These are phyloP conservation scores for Septoria petroselini DNA, from an alignment of 2,329 filamentous ascomycete species.

Conservation along the genomic window DNA sequence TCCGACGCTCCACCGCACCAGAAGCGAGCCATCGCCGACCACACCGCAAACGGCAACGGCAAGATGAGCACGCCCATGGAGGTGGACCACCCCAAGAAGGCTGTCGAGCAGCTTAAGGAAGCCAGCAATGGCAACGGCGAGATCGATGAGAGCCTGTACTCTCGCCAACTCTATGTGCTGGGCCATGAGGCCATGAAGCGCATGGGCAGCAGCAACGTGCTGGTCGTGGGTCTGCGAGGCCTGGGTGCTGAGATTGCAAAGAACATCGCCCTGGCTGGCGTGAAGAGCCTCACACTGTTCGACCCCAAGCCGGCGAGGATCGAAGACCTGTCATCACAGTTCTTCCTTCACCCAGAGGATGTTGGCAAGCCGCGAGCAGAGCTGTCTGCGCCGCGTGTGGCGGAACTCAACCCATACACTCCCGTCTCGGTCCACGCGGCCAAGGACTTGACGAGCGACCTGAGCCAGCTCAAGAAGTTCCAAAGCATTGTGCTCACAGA, in stretches of 20 bases:
- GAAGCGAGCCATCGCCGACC: conserved; percentile 18
- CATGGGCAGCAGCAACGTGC: conserved; percentile 93
- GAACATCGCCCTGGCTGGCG: conserved; percentile 95
- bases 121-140: conserved; percentile 50
- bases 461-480: conserved; percentile 81
- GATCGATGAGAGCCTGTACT: conserved; percentile 67
- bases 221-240: conserved; percentile 87
- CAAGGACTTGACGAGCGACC: conserved; percentile 67
- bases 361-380: conserved; percentile 87
- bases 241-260: conserved; percentile 98
- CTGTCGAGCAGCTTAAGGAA: conserved; percentile 58
- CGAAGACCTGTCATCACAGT: conserved; percentile 90
- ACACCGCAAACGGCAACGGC: conserved; percentile 25
- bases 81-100: conserved; percentile 57
- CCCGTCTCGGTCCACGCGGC: conserved; percentile 72
- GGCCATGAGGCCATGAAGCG: conserved; percentile 93
- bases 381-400: conserved; percentile 82
- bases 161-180: conserved; percentile 66
- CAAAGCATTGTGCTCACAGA: conserved; percentile 90
- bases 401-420: conserved; percentile 94
- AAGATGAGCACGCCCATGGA: conserved; percentile 52
- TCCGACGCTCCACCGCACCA: conserved; percentile 16
- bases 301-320: conserved; percentile 82
- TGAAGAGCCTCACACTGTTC: conserved; percentile 93
- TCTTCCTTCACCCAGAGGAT: conserved; percentile 86